Evolutionary conservation across 2,329 filamentous ascomycete genomes (phyloP).

Genomic region (Pseudogymnoascus sp.): DNA sequence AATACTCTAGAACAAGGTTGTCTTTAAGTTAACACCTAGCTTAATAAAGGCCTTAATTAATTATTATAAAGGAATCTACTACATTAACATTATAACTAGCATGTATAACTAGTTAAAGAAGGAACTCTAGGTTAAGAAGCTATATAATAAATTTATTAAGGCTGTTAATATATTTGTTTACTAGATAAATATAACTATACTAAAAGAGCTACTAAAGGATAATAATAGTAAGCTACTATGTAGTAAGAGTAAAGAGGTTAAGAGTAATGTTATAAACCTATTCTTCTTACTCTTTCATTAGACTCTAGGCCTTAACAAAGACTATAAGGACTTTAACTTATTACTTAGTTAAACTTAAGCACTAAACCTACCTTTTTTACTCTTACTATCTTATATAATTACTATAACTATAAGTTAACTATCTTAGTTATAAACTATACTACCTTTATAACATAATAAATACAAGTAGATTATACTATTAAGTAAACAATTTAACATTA

Average conservation of each 20-base stretch:
- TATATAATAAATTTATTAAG: slow-evolving; percentile 94
- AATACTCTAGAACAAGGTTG: slow-evolving; percentile 94
- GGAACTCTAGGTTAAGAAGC: slow-evolving; percentile 90
- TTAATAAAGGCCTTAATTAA: slow-evolving; percentile 89
- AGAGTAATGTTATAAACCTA: slow-evolving; percentile 72
- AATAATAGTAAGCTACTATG: slow-evolving; percentile 87
- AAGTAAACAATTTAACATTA: too few relatives aligned
- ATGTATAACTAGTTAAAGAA: slow-evolving; percentile 96
- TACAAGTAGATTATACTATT: too few relatives aligned
- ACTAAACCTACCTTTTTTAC: not conserved
- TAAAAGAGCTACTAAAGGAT: slow-evolving; percentile 94
- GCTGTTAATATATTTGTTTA: slow-evolving; percentile 96
- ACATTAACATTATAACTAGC: slow-evolving; percentile 74
- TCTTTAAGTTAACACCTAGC: slow-evolving; percentile 92
- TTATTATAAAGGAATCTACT: slow-evolving; percentile 94
- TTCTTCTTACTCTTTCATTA: slow-evolving; percentile 38
- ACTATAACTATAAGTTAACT: not conserved
- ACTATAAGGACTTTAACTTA: too few relatives aligned
- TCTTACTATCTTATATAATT: not conserved
- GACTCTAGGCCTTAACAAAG: too few relatives aligned
- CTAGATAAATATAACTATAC: slow-evolving; percentile 74
- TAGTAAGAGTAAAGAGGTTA: slow-evolving; percentile 89
- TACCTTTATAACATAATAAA: too few relatives aligned
- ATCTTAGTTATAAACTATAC: slow-evolving; percentile 53
- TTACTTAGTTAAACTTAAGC: not conserved